Conservation (phyloP, 2,329 filamentous ascomycete species). For the Fusarium verticillioides region DNA sequence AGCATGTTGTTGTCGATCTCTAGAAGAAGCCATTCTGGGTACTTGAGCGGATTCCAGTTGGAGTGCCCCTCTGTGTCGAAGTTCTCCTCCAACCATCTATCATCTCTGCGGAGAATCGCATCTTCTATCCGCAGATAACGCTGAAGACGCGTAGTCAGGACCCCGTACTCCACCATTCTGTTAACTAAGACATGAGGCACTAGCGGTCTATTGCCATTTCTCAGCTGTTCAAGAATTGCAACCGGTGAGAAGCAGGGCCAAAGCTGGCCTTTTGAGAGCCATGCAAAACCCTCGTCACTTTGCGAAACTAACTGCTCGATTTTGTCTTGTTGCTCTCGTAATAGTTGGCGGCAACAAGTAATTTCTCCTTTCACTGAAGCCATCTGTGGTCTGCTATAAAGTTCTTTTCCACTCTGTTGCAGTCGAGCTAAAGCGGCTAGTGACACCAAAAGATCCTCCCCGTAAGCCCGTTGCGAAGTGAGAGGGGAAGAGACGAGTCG, state of each 20-base stretch:
- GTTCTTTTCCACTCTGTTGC: neutral
- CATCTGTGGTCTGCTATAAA: rapidly evolving
- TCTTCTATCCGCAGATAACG: conserved; percentile 56
- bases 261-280: conserved; percentile 55
- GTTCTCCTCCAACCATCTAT: conserved; percentile 55
- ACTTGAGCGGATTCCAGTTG: conserved; percentile 63
- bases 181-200: conserved; percentile 49
- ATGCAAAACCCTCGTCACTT: conserved; percentile 30
- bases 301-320: neutral
- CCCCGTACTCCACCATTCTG: conserved; percentile 58
- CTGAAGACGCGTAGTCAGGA: conserved; percentile 58
- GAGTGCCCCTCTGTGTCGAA: conserved; percentile 60
- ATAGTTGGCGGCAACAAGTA: rapidly evolving
- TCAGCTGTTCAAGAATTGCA: conserved; percentile 60
- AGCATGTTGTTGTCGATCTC: conserved; percentile 73
- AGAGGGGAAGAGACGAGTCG: conserved; percentile 8
- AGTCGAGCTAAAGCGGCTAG: neutral
- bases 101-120: conserved; percentile 31
- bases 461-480: conserved; percentile 22
- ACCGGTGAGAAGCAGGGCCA: conserved; percentile 59
- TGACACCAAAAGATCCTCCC: conserved; percentile 27
- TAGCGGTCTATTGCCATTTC: conserved; percentile 22
- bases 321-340: neutral
- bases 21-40: conserved; percentile 72
- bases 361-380: neutral